Evolutionary conservation across 768 basidiomycete genomes (phyloP).

Genomic region (Pleurotus djamor): DNA sequence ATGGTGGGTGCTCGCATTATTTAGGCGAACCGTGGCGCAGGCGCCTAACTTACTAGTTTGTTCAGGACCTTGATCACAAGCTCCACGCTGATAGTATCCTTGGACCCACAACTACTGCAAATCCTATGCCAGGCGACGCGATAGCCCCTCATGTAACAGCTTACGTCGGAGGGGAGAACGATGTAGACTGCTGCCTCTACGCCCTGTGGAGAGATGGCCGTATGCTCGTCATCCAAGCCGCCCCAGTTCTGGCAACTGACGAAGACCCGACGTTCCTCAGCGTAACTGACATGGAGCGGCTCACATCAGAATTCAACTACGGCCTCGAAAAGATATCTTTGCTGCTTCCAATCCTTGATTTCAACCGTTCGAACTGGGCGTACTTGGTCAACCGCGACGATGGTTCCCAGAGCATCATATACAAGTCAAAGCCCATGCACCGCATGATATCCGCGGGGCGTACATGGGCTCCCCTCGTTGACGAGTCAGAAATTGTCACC

Average conservation of each 20-base stretch:
- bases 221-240: conserved; percentile 13
- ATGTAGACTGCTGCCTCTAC: conserved; percentile 4
- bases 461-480: conserved; percentile 31
- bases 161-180: conserved; percentile 11
- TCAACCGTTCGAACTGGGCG: conserved; percentile 32
- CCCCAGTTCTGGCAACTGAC: conserved; percentile 3
- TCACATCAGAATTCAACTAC: neutral
- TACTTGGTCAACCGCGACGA: conserved; percentile 22
- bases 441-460: conserved; percentile 22
- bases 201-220: conserved; percentile 10
- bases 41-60: conserved; percentile 3
- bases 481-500: conserved; percentile 32
- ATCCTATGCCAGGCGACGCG: conserved; percentile 5
- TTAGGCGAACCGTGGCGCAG: neutral
- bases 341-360: conserved; percentile 26
- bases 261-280: neutral
- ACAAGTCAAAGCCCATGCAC: conserved; percentile 19
- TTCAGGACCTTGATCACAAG: neutral
- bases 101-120: conserved; percentile 5
- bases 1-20: neutral
- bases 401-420: conserved; percentile 27
- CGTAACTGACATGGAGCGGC: neutral
- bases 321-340: conserved; percentile 12
- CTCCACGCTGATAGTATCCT: neutral
- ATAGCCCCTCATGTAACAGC: conserved; percentile 15